These are phyloP conservation scores for Pseudogymnoascus sp. DNA, from an alignment of 2,329 filamentous ascomycete genomes.

Conservation along the genomic window DNA sequence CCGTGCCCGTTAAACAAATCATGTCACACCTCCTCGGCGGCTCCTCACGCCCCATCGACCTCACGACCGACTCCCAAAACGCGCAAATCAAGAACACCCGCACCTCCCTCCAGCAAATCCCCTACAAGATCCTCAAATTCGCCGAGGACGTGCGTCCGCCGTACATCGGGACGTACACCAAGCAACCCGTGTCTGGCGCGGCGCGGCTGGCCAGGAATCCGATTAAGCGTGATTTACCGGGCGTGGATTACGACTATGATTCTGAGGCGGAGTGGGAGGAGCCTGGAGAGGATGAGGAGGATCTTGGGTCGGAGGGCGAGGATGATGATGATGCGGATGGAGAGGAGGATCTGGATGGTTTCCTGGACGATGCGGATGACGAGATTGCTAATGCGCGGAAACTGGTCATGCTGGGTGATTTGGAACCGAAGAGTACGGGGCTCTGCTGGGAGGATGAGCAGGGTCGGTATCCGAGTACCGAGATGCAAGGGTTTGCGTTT, in stretches of 20 bases:
- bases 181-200: conserved; percentile 38
- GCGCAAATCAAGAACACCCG: conserved; percentile 22
- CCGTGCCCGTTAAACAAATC: conserved; percentile 24
- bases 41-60: conserved; percentile 23
- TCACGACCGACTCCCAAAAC: conserved; percentile 27
- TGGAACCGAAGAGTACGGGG: conserved; percentile 71
- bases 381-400: conserved; percentile 42
- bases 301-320: conserved; percentile 52
- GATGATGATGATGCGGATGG: conserved; percentile 59
- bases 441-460: conserved; percentile 69
- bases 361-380: conserved; percentile 60
- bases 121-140: conserved; percentile 35
- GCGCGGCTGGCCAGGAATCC: conserved; percentile 46
- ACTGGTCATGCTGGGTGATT: conserved; percentile 52
- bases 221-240: conserved; percentile 42
- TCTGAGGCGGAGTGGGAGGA: conserved; percentile 80
- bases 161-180: conserved; percentile 62
- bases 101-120: conserved; percentile 19
- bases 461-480: conserved; percentile 39
- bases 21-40: conserved; percentile 24
- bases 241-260: conserved; percentile 74
- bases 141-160: conserved; percentile 58
- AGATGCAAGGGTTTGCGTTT: conserved; percentile 56
- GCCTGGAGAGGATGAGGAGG: conserved; percentile 50
- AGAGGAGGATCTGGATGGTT: conserved; percentile 61